Conservation (phyloP, 352 stramenopile genomes). For the Phytophthora pisi region DNA sequence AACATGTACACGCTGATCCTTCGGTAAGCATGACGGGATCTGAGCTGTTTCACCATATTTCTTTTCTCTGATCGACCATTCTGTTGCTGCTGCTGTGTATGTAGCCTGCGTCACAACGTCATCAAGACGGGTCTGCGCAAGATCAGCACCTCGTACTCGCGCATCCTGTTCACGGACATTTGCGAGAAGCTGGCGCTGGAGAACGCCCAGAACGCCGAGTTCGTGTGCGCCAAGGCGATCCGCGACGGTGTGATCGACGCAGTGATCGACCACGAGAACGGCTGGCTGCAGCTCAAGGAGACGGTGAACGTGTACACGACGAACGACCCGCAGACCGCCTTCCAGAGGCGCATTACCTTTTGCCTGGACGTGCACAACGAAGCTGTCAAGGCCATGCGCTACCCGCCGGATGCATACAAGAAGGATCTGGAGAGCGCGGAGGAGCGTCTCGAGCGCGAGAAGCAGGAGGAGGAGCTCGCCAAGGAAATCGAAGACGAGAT, state of each 20-base stretch:
- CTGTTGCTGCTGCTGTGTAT: background rate
- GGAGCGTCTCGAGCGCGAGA: constrained; percentile 92
- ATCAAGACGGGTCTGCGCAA: constrained; percentile 98
- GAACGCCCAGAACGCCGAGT: constrained; percentile 93
- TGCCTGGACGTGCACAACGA: constrained; percentile 99
- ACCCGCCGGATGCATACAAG: constrained; percentile 98
- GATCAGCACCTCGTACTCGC: constrained; percentile 96
- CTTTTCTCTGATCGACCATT: constrained; percentile 3
- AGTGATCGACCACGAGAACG: constrained; percentile 96
- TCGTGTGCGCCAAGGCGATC: constrained; percentile 98
- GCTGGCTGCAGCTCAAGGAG: constrained; percentile 92
- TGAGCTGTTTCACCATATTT: background rate
- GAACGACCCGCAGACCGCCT: constrained; percentile 94
- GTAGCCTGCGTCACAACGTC: constrained; percentile 96
- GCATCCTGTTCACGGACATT: constrained; percentile 92
- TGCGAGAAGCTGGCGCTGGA: constrained; percentile 94
- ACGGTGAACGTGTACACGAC: constrained; percentile 92
- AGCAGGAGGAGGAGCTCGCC: constrained; percentile 94
- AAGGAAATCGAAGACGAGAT: constrained; percentile 98
- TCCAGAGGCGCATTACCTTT: constrained; percentile 97
- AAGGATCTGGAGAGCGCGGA: constrained; percentile 94
- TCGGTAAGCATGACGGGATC: constrained; percentile 50
- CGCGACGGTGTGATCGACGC: constrained; percentile 98
- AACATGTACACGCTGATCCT: constrained; percentile 97
- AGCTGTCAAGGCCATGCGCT: constrained; percentile 97